phyloP scores from a whole-genome alignment of 805 yeast genomes.

The Candida peoriensis region DNA sequence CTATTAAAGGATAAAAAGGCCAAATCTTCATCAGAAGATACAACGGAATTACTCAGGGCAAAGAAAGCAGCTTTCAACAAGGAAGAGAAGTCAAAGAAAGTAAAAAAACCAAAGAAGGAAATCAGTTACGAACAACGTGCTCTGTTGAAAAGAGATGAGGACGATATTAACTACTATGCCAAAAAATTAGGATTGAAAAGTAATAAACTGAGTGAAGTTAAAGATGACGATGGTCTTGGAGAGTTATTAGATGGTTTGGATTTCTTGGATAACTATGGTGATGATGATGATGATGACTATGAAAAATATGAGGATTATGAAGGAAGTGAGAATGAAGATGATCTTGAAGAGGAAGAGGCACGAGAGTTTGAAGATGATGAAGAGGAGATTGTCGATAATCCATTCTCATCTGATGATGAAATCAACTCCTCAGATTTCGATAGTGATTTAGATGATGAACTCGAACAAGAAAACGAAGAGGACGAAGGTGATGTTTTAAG shows the following conservation, averaged over 20 bases:
- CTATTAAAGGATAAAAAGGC: constrained; percentile 26
- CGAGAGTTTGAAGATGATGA: constrained; percentile 22
- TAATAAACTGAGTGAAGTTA: constrained; percentile 40
- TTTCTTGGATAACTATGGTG: constrained; percentile 33
- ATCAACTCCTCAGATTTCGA: constrained; percentile 39
- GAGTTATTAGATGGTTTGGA: constrained; percentile 72
- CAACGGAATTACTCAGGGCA: constrained; percentile 30
- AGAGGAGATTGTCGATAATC: constrained; percentile 25
- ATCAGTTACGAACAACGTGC: constrained; percentile 43
- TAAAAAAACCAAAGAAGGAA: constrained; percentile 10
- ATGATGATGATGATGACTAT: constrained; percentile 24
- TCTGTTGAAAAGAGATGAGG: constrained; percentile 56
- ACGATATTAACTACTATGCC: constrained; percentile 78
- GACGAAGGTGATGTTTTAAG: constrained; percentile 25
- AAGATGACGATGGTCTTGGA: constrained; percentile 71
- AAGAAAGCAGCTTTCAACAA: constrained; percentile 20
- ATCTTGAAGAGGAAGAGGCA: constrained; percentile 23
- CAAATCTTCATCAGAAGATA: constrained; percentile 27
- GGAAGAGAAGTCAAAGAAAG: constrained; percentile 7
- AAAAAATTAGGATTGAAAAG: constrained; percentile 70
- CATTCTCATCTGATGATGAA: constrained; percentile 38
- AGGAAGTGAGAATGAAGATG: constrained; percentile 23
- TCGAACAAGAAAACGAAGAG: constrained; percentile 29
- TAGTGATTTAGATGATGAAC: constrained; percentile 33
- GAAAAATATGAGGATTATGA: constrained; percentile 24